Evolutionary conservation across 2,329 filamentous ascomycete species (phyloP).

Genomic region (Penicillium crustosum): DNA sequence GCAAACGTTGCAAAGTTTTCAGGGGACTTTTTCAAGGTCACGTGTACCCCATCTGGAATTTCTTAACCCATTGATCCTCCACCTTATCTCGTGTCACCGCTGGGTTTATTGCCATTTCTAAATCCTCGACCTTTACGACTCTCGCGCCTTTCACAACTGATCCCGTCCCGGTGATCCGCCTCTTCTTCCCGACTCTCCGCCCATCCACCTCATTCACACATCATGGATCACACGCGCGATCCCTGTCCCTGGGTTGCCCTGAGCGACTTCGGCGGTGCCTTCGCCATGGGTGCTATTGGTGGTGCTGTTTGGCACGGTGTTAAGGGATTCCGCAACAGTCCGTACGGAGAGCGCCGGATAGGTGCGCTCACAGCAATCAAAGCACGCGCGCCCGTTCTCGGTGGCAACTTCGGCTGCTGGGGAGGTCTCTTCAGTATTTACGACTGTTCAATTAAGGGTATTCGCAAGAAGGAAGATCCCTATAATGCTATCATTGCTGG

Average conservation of each 20-base stretch:
- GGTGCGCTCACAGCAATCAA: constrained; percentile 97
- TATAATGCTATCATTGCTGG: constrained; percentile 98
- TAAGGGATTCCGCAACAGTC: constrained; percentile 87
- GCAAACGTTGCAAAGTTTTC: not conserved
- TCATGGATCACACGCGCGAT: constrained; percentile 94
- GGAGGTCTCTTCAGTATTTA: constrained; percentile 94
- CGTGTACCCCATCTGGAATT: constrained; percentile 1
- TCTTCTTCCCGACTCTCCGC: not conserved
- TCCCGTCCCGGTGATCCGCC: not conserved
- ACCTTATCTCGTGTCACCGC: not conserved
- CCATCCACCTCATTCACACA: not conserved
- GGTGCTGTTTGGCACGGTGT: constrained; percentile 94
- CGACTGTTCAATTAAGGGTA: constrained; percentile 93
- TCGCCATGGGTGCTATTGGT: constrained; percentile 86
- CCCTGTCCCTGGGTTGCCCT: constrained; percentile 96
- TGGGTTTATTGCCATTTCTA: not conserved
- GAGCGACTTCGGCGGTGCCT: constrained; percentile 96
- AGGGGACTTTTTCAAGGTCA: not conserved
- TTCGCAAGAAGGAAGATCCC: constrained; percentile 94
- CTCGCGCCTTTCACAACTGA: not conserved
- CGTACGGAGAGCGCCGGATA: constrained; percentile 91
- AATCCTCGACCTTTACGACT: not conserved
- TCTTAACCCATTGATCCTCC: constrained; percentile 1
- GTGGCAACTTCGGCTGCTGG: constrained; percentile 98
- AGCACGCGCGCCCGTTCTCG: constrained; percentile 90